phyloP scores from a whole-genome alignment of 306 rosid species.

The Vicia sativa region DNA sequence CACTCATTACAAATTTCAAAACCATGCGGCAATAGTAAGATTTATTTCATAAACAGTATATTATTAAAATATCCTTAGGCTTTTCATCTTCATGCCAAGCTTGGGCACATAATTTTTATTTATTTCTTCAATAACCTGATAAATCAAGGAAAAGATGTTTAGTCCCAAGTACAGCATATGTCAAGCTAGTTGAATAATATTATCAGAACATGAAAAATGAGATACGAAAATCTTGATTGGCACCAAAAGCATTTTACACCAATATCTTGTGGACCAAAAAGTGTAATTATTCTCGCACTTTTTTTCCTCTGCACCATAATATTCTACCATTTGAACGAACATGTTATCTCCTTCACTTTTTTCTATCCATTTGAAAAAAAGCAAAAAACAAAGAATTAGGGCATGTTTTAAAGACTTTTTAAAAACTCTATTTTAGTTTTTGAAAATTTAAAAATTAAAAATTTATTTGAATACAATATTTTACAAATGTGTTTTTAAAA shows the following conservation, averaged over 20 bases:
- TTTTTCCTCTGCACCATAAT: background rate
- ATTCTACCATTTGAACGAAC: background rate
- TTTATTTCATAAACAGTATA: conserved; percentile 42
- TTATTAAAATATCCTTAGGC: conserved; percentile 7
- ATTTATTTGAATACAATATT: too few species aligned
- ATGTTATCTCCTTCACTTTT: too few species aligned
- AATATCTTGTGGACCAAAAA: background rate
- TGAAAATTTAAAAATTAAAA: too few species aligned
- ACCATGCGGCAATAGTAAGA: conserved; percentile 14
- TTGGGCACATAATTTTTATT: conserved; percentile 9
- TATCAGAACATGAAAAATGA: background rate
- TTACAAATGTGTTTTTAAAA: too few species aligned
- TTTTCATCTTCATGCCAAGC: conserved; percentile 32
- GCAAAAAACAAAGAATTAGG: background rate
- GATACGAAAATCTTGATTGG: background rate
- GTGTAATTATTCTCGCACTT: background rate
- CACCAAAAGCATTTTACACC: background rate
- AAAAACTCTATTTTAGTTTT: too few species aligned
- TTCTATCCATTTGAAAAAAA: background rate
- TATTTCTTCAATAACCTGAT: conserved; percentile 38
- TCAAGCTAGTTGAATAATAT: too few species aligned
- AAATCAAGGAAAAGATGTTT: conserved; percentile 10
- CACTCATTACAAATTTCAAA: conserved; percentile 13
- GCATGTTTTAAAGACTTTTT: too few species aligned
- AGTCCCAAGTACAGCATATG: background rate